Conservation (phyloP, 495 filamentous ascomycete genomes). For the Melanomma pulvis-pyrius region DNA sequence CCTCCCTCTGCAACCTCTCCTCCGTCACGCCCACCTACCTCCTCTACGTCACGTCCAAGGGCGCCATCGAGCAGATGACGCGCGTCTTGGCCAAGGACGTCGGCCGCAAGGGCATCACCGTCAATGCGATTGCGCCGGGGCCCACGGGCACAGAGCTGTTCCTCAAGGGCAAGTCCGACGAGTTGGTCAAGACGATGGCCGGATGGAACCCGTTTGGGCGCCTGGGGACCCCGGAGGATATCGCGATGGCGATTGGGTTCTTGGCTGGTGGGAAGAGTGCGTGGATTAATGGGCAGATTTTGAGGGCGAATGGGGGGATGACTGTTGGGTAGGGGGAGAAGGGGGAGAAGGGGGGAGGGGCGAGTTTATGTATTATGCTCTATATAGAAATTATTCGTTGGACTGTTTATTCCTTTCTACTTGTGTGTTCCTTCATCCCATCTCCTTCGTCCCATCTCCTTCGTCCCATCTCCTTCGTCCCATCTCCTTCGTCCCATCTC, state of each 20-base stretch:
- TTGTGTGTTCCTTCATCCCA: too few relatives aligned
- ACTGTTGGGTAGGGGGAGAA: constrained; percentile 10
- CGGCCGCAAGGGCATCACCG: constrained; percentile 60
- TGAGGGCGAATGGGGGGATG: constrained; percentile 64
- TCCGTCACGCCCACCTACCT: constrained; percentile 61
- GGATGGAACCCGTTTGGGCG: constrained; percentile 57
- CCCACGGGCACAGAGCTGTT: constrained; percentile 71
- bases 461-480: too few relatives aligned
- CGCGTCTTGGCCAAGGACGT: constrained; percentile 67
- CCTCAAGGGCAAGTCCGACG: constrained; percentile 62
- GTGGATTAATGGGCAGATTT: constrained; percentile 66
- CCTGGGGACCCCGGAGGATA: constrained; percentile 64
- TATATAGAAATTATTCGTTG: too few relatives aligned
- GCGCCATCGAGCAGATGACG: constrained; percentile 71
- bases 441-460: too few relatives aligned
- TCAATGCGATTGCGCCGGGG: constrained; percentile 68
- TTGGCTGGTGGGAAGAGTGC: constrained; percentile 53
- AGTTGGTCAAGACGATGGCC: constrained; percentile 57
- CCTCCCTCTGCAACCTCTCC: constrained; percentile 51
- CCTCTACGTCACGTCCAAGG: constrained; percentile 66
- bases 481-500: too few relatives aligned
- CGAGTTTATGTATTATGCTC: too few relatives aligned
- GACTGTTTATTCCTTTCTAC: too few relatives aligned
- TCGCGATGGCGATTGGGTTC: constrained; percentile 61
- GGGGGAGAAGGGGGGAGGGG: neutral